phyloP scores from a whole-genome alignment of 83 land plant genomes.

The Picea abies region DNA sequence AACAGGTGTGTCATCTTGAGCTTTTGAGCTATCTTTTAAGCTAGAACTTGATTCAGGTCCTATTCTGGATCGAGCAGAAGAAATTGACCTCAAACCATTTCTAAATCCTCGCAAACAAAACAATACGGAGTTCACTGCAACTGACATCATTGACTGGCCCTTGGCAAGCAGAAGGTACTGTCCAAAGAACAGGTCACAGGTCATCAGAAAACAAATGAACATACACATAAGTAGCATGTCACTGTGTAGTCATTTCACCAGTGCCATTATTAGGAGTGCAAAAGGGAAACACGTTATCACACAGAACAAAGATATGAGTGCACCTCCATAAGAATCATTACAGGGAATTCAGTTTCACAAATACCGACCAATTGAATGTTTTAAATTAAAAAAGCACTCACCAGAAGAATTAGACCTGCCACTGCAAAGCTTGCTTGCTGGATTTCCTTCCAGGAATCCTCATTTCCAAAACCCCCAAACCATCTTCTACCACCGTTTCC shows the following conservation, averaged over 20 bases:
- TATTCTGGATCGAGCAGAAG: constrained; percentile 14
- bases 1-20: background rate
- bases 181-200: background rate
- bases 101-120: constrained; percentile 50
- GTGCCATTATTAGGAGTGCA: background rate
- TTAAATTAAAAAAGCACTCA: constrained; percentile 19
- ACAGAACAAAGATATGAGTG: background rate
- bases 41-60: background rate
- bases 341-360: background rate
- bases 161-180: constrained; percentile 66
- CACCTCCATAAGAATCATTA: background rate
- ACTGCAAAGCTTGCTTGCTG: constrained; percentile 53
- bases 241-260: background rate
- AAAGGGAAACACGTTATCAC: background rate
- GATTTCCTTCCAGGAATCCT: constrained; percentile 66
- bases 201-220: background rate
- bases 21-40: background rate
- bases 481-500: constrained; percentile 45
- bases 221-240: background rate
- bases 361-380: background rate
- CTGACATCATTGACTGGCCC: constrained; percentile 54
- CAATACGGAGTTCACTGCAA: constrained; percentile 50
- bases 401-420: constrained; percentile 43
- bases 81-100: constrained; percentile 26
- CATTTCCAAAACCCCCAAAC: constrained; percentile 54